Evolutionary conservation across 768 basidiomycete species (phyloP).

Genomic region (Suillus fuscotomentosus): DNA sequence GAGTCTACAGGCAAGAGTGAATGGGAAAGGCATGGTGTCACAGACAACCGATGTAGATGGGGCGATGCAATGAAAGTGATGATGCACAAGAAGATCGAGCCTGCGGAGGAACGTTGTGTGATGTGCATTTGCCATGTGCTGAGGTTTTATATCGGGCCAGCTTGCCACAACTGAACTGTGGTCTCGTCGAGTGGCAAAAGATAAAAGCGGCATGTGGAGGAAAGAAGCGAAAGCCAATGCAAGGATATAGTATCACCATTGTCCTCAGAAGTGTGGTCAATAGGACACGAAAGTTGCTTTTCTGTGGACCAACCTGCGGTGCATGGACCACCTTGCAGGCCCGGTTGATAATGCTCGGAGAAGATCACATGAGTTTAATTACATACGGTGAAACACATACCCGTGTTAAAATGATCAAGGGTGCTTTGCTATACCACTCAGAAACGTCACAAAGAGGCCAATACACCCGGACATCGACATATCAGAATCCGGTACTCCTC

Average conservation of each 20-base stretch:
- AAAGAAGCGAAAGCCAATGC: background rate
- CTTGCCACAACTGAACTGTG: background rate
- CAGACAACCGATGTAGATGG: slow-evolving; percentile 17
- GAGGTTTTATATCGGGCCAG: background rate
- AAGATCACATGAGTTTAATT: slow-evolving; percentile 3
- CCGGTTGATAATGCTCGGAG: background rate
- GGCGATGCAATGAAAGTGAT: slow-evolving; percentile 9
- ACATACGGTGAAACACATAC: background rate
- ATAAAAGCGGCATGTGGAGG: background rate
- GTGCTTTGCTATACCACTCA: background rate
- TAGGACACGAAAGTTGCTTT: background rate
- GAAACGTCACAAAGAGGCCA: background rate
- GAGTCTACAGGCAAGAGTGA: slow-evolving; percentile 17
- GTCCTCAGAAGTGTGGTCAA: background rate
- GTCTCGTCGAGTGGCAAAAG: background rate
- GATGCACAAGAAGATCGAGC: slow-evolving; percentile 6
- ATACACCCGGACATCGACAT: background rate
- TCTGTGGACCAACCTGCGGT: background rate
- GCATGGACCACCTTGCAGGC: slow-evolving; percentile 5
- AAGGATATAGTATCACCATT: background rate
- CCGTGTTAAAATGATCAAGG: background rate
- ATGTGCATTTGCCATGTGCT: background rate
- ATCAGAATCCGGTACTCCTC: background rate
- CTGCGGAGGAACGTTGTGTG: slow-evolving; percentile 3
- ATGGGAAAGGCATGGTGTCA: slow-evolving; percentile 26